These are phyloP conservation scores for Citrullus colocynthis DNA, from an alignment of 306 rosid genomes.

Conservation along the genomic window DNA sequence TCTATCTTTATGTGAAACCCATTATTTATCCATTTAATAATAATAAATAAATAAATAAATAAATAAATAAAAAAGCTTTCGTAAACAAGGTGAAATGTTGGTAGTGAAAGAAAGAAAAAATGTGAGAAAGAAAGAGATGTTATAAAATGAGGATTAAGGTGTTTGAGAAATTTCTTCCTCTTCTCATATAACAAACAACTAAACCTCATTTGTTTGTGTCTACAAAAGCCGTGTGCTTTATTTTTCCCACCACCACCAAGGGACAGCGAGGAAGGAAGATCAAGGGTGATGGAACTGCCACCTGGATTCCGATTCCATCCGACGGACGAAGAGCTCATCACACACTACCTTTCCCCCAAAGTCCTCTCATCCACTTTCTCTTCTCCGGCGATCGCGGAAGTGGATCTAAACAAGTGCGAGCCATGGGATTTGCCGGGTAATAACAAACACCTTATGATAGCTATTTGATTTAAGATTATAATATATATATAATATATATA, in stretches of 20 bases:
- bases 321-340: slow-evolving; percentile 75
- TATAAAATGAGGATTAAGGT: no score
- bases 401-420: slow-evolving; percentile 71
- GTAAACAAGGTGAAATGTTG: no score
- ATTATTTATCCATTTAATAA: no score
- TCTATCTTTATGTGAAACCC: no score
- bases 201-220: background rate
- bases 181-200: no score
- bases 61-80: background rate
- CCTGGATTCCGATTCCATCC: slow-evolving; percentile 93
- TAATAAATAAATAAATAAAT: no score
- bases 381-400: slow-evolving; percentile 59
- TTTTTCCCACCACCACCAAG: background rate
- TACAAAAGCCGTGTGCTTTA: background rate
- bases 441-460: no score
- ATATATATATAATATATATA: no score
- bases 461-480: no score
- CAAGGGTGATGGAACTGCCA: slow-evolving; percentile 39
- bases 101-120: no score
- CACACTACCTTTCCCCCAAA: slow-evolving; percentile 55
- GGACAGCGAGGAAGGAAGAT: background rate
- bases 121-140: no score
- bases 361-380: slow-evolving; percentile 40
- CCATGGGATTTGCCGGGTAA: slow-evolving; percentile 94
- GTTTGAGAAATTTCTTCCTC: no score